Evolutionary conservation across 139 green algal species (phyloP).

Genomic region (Chlorella sp.): DNA sequence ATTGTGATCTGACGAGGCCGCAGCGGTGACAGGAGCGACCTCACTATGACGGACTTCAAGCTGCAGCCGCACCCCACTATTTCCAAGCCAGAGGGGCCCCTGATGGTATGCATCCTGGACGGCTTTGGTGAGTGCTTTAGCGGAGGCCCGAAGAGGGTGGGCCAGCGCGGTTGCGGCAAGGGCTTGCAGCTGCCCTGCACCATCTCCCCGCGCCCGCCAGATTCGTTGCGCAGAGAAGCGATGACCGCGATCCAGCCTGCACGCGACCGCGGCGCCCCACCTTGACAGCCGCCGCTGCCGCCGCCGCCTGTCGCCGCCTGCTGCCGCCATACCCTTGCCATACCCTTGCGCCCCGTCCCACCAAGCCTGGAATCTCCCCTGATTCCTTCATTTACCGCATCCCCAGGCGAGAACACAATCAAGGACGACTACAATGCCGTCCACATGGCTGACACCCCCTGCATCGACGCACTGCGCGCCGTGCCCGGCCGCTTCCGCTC

Average conservation of each 20-base stretch:
- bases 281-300: background rate
- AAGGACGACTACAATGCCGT: conserved; percentile 85
- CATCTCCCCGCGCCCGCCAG: too few species aligned
- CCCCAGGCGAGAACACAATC: conserved; percentile 27
- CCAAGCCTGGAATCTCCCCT: background rate
- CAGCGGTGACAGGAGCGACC: too few species aligned
- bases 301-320: background rate
- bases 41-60: conserved; percentile 25
- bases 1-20: too few species aligned
- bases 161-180: background rate
- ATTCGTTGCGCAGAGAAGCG: too few species aligned
- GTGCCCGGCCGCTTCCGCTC: conserved; percentile 62
- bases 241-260: too few species aligned
- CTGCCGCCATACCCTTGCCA: background rate
- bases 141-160: background rate
- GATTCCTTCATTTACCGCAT: background rate
- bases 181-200: background rate
- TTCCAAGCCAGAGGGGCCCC: conserved; percentile 66
- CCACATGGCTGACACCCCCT: conserved; percentile 77
- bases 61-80: conserved; percentile 73
- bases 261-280: too few species aligned
- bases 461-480: conserved; percentile 70
- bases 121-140: conserved; percentile 41
- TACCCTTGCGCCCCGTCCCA: background rate
- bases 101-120: conserved; percentile 71